Evolutionary conservation across 129 eudicot species (phyloP).

Genomic region (Artemisia argyi): DNA sequence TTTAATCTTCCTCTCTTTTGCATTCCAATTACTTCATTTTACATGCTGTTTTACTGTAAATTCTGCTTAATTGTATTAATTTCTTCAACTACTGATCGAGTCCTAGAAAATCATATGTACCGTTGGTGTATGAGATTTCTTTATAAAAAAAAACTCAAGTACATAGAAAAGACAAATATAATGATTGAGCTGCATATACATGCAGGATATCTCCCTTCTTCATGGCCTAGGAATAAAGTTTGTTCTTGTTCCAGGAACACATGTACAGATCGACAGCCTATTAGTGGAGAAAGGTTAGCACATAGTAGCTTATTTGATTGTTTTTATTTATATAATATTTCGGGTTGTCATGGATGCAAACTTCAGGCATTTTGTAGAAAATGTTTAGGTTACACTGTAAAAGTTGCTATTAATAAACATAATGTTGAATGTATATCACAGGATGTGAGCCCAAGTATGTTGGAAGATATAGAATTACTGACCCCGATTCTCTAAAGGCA

Average conservation of each 20-base stretch:
- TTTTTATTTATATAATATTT: neutral
- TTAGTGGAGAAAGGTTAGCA: slow-evolving; percentile 64
- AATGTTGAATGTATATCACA: slow-evolving; percentile 21
- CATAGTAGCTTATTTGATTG: neutral
- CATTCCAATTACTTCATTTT: too few relatives aligned
- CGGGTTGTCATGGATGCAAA: too few relatives aligned
- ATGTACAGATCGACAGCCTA: slow-evolving; percentile 65
- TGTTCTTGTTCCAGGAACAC: slow-evolving; percentile 74
- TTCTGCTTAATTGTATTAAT: too few relatives aligned
- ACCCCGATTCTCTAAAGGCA: slow-evolving; percentile 61
- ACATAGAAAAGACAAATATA: neutral
- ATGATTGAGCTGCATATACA: slow-evolving; percentile 21
- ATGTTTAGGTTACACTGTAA: too few relatives aligned
- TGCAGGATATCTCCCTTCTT: slow-evolving; percentile 64
- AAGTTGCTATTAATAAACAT: neutral
- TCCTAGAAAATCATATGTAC: too few relatives aligned
- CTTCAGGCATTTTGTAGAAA: too few relatives aligned
- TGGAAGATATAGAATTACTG: slow-evolving; percentile 70
- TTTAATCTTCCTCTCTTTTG: too few relatives aligned
- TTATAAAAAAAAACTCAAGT: neutral
- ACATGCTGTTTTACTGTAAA: too few relatives aligned
- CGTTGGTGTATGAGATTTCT: neutral
- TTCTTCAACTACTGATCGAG: too few relatives aligned
- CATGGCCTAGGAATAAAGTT: slow-evolving; percentile 74
- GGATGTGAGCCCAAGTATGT: slow-evolving; percentile 61